Conservation (phyloP, 2,329 filamentous ascomycete genomes). For the Fusarium solani-melongenae region DNA sequence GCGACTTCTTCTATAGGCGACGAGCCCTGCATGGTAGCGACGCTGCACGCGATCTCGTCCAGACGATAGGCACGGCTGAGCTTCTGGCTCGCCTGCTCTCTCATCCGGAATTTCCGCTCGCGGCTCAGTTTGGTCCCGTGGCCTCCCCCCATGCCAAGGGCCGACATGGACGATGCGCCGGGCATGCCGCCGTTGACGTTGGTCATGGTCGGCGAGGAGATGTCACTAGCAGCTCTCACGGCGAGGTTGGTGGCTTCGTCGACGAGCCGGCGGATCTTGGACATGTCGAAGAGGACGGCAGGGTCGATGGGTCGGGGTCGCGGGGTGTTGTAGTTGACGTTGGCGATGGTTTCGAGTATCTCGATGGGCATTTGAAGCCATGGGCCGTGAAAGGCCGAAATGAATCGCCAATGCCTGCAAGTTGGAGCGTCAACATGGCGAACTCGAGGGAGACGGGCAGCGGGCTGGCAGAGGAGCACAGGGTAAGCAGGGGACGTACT, state of each 20-base stretch:
- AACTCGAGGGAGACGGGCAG: background rate
- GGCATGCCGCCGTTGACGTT: slow-evolving; percentile 59
- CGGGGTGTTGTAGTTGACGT: slow-evolving; percentile 82
- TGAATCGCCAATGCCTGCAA: slow-evolving; percentile 83
- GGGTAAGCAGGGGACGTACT: slow-evolving; percentile 60
- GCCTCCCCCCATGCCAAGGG: slow-evolving; percentile 53
- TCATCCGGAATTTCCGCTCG: slow-evolving; percentile 81
- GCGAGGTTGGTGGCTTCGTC: slow-evolving; percentile 84
- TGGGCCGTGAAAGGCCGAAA: slow-evolving; percentile 84
- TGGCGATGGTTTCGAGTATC: slow-evolving; percentile 80
- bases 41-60: slow-evolving; percentile 85
- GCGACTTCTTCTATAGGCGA: slow-evolving; percentile 83
- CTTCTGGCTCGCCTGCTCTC: slow-evolving; percentile 83
- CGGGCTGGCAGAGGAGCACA: background rate
- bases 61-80: slow-evolving; percentile 81
- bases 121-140: slow-evolving; percentile 76
- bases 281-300: slow-evolving; percentile 83
- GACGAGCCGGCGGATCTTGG: slow-evolving; percentile 83
- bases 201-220: slow-evolving; percentile 72
- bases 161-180: slow-evolving; percentile 29
- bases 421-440: slow-evolving; percentile 20
- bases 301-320: slow-evolving; percentile 82
- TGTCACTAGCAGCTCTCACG: slow-evolving; percentile 80
- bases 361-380: slow-evolving; percentile 85
- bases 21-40: slow-evolving; percentile 85